These are phyloP conservation scores for Nephelium lappaceum DNA, from an alignment of 345 rosid species.

Conservation along the genomic window DNA sequence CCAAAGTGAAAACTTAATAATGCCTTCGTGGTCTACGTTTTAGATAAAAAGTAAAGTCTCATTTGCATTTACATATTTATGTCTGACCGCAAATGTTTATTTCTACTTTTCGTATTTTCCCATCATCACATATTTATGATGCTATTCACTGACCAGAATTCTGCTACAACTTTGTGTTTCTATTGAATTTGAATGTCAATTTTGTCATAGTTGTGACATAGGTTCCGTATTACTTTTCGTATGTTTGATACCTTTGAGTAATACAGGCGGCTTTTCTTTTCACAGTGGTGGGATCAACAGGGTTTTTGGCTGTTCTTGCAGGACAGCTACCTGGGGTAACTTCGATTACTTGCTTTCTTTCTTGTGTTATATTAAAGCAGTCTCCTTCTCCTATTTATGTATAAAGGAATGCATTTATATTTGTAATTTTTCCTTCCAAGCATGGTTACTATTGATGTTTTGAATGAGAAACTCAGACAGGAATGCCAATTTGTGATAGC, in stretches of 20 bases:
- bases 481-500: not conserved
- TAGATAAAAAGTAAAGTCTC: too few relatives aligned
- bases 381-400: not conserved
- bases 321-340: conserved; percentile 97
- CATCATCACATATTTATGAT: too few relatives aligned
- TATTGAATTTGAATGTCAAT: not conserved
- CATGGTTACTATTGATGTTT: not conserved
- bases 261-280: conserved; percentile 94
- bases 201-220: not conserved
- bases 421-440: not conserved
- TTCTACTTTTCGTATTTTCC: too few relatives aligned
- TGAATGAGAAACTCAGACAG: not conserved
- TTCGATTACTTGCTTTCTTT: not conserved
- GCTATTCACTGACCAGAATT: too few relatives aligned
- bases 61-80: too few relatives aligned
- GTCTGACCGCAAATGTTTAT: too few relatives aligned
- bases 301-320: conserved; percentile 76
- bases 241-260: conserved; percentile 42
- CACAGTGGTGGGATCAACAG: conserved; percentile 86
- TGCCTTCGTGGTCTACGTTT: not conserved
- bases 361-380: not conserved
- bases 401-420: not conserved
- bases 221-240: conserved; percentile 11
- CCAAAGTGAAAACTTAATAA: not conserved
- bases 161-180: not conserved